Percentiles rank a stretch among this genome's conserved stretches.
Evolutionary conservation across 805 yeast genomes (phyloP).

Genomic region (Lachancea quebecensis): DNA sequence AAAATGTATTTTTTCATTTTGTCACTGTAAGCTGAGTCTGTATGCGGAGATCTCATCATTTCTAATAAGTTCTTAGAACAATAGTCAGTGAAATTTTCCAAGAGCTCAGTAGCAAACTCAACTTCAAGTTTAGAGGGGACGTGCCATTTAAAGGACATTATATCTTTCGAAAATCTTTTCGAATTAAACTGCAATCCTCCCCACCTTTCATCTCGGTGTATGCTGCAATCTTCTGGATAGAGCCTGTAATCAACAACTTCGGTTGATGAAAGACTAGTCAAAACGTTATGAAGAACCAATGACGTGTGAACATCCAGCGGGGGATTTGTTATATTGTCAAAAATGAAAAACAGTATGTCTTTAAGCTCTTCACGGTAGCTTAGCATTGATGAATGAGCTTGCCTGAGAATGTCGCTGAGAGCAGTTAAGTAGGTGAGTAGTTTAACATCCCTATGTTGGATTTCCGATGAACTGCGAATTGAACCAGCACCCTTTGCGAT

Average conservation of each 20-base stretch:
- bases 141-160: slow-evolving; percentile 67
- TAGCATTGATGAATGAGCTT: slow-evolving; percentile 50
- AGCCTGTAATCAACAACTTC: slow-evolving; percentile 51
- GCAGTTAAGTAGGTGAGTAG: slow-evolving; percentile 65
- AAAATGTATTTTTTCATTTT: slow-evolving; percentile 48
- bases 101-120: slow-evolving; percentile 52
- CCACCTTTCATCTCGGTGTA: slow-evolving; percentile 50
- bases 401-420: slow-evolving; percentile 62
- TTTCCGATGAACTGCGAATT: slow-evolving; percentile 55
- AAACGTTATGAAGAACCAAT: slow-evolving; percentile 57
- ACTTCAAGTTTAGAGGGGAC: slow-evolving; percentile 53
- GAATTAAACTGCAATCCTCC: slow-evolving; percentile 63
- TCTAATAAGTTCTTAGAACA: slow-evolving; percentile 39
- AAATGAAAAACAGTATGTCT: slow-evolving; percentile 30
- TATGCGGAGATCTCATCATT: slow-evolving; percentile 18
- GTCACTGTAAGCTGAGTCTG: slow-evolving; percentile 35
- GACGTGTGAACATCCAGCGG: slow-evolving; percentile 53
- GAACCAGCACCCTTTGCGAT: slow-evolving; percentile 76
- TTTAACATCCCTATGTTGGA: slow-evolving; percentile 71
- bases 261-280: slow-evolving; percentile 57
- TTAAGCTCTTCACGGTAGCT: slow-evolving; percentile 39
- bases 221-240: slow-evolving; percentile 39
- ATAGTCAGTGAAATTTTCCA: slow-evolving; percentile 41
- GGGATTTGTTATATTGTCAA: slow-evolving; percentile 37
- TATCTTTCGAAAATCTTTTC: slow-evolving; percentile 41